These are phyloP conservation scores for Solanum etuberosum DNA, from an alignment of 257 asterid species.

Conservation along the genomic window DNA sequence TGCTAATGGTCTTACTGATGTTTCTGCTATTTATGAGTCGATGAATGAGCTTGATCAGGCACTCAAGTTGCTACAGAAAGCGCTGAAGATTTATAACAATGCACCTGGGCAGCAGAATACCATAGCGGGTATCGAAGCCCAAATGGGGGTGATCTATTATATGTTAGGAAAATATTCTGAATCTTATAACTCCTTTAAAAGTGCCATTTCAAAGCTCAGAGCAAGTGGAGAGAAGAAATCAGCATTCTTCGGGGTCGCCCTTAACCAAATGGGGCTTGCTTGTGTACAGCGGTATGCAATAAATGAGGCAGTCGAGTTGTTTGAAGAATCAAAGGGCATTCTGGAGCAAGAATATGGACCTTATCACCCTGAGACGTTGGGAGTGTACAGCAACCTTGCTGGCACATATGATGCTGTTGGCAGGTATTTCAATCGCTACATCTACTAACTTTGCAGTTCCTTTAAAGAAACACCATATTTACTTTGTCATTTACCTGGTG, in stretches of 20 bases:
- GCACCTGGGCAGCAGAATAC: constrained; percentile 90
- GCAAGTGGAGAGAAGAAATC: constrained; percentile 86
- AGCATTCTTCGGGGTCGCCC: constrained; percentile 84
- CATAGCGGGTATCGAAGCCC: constrained; percentile 86
- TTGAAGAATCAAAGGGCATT: constrained; percentile 80
- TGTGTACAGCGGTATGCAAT: constrained; percentile 79
- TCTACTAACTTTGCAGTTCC: not conserved
- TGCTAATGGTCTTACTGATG: constrained; percentile 77
- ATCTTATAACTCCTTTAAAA: constrained; percentile 49
- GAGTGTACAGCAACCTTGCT: constrained; percentile 91
- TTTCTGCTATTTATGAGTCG: constrained; percentile 84
- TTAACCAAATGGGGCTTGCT: constrained; percentile 90
- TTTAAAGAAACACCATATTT: not conserved
- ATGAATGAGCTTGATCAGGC: constrained; percentile 88
- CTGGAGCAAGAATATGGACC: constrained; percentile 93
- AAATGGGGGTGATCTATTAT: constrained; percentile 81
- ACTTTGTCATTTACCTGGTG: not conserved
- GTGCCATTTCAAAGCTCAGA: constrained; percentile 63
- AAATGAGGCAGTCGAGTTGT: constrained; percentile 67
- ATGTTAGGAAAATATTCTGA: constrained; percentile 72
- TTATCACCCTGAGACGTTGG: constrained; percentile 86
- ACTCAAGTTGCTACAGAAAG: constrained; percentile 67
- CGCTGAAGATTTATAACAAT: constrained; percentile 69
- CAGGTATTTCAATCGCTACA: constrained; percentile 33
- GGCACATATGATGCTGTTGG: constrained; percentile 94